Evolutionary conservation across 176 grass and related monocot genomes (phyloP), one percentile per base, ranked within the genome.

Genomic region (Phragmites australis): DNA sequence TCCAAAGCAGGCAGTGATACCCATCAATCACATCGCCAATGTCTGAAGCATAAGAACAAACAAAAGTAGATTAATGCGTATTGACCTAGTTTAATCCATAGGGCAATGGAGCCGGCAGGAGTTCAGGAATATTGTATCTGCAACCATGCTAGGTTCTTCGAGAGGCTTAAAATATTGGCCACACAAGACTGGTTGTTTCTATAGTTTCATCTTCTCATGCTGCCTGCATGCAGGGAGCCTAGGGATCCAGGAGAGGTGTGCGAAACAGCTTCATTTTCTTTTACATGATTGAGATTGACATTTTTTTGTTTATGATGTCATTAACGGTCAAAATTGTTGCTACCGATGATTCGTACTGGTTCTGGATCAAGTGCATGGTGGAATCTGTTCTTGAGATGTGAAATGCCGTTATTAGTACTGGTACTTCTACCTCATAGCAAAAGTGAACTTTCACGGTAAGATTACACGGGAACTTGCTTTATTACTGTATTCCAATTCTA

Each of bases 21-120:
- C 16, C 42, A 19, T 7, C 60, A 44, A 67, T 84, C 88, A 82
- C 42, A 77, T 82, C 72, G 12, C 70, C n/a, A 23, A 16, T 82
- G 39, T 29, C 88, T 66, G n/a, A 29, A 71, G 40, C 72, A 77
- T 65, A 48, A 81, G 78, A 77, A 65, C 88, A 89, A 78, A 77
- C 65, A 77, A 85, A 50, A 46, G 6, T 78, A 82, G 65, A 81
- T 48, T 85, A 81, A 63, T 62, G 48, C 23, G 21, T 27, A 39
- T 6, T 32, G 63, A 0, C 60, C 82, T 81, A 81, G 77, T 77
- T 70, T 81, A 85, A 81, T 70, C 65, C 83, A 77, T 86, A 57
- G 88, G 88, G 82, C 78, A 89, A 72, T 78, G 88, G 78, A 89
- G 86, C 22, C 71, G 57, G 78, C 72, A 86, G 83, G 88, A 72